phyloP scores from a whole-genome alignment of 805 yeast genomes.

The Soucietia sequanensis region DNA sequence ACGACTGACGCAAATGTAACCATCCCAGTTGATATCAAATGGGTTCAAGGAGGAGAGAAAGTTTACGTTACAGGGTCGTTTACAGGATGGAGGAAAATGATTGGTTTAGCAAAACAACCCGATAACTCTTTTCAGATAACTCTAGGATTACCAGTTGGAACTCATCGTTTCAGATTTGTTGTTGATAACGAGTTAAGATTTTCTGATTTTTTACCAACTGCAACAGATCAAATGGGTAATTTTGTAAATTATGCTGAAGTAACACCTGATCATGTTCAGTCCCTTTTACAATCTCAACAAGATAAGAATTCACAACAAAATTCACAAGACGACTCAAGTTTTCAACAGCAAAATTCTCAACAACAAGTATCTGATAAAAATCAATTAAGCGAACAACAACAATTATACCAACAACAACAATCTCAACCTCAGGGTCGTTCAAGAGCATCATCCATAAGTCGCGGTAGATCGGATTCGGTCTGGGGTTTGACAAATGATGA shows the following conservation, averaged over 20 bases:
- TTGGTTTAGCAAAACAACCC: constrained; percentile 63
- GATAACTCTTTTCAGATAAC: constrained; percentile 64
- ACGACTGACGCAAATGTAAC: constrained; percentile 28
- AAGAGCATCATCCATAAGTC: constrained; percentile 16
- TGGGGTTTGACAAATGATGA: constrained; percentile 64
- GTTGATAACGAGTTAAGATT: constrained; percentile 91
- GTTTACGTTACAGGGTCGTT: constrained; percentile 97
- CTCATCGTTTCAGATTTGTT: constrained; percentile 90
- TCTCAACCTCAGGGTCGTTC: constrained; percentile 20
- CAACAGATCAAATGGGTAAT: constrained; percentile 96
- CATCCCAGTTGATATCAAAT: constrained; percentile 66
- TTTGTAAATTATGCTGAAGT: constrained; percentile 90
- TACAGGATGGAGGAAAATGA: constrained; percentile 98
- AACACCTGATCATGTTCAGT: constrained; percentile 37
- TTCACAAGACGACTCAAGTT: constrained; percentile 6
- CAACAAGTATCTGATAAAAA: too few relatives aligned
- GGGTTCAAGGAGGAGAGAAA: constrained; percentile 96
- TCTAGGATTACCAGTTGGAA: constrained; percentile 81
- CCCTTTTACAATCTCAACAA: constrained; percentile 27
- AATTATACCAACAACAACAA: constrained; percentile 6
- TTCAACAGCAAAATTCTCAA: constrained; percentile 6
- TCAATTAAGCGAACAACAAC: constrained; percentile 8
- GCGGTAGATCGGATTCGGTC: constrained; percentile 52
- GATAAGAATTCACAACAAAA: constrained; percentile 22
- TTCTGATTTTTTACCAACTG: constrained; percentile 88